Conservation (phyloP, 1,284 basidiomycete species). For the Ceratobasidium theobromae region DNA sequence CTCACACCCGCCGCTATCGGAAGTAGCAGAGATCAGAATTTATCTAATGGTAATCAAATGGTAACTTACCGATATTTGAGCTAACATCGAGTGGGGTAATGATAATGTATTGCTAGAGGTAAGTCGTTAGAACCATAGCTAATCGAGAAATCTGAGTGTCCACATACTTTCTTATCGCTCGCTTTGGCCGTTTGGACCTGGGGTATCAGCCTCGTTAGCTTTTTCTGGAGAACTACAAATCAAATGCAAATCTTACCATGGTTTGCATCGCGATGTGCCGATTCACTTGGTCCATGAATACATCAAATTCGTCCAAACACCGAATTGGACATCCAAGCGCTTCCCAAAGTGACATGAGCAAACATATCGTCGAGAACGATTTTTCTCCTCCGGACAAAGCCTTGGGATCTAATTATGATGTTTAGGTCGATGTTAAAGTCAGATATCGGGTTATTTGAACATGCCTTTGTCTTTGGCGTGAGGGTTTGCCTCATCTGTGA, state of each 20-base stretch:
- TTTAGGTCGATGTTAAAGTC: background rate
- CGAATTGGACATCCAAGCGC: conserved; percentile 91
- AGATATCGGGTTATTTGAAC: background rate
- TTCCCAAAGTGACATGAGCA: conserved; percentile 93
- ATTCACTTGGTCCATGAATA: conserved; percentile 96
- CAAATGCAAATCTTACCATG: conserved; percentile 61
- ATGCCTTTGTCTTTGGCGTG: conserved; percentile 28
- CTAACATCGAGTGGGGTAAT: conserved; percentile 68
- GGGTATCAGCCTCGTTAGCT: conserved; percentile 10
- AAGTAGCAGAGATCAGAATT: conserved; percentile 32
- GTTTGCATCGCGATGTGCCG: conserved; percentile 88
- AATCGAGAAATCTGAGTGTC: too few relatives aligned
- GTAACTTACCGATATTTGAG: conserved; percentile 4
- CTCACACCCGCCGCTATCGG: conserved; percentile 56
- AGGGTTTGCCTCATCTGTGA: conserved; percentile 37
- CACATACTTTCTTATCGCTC: conserved; percentile 60
- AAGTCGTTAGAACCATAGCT: background rate
- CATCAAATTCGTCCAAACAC: conserved; percentile 90
- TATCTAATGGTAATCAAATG: background rate
- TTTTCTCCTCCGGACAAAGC: conserved; percentile 83
- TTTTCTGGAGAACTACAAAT: conserved; percentile 28
- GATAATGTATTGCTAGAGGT: conserved; percentile 76
- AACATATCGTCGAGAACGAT: conserved; percentile 93
- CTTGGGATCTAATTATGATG: conserved; percentile 59
- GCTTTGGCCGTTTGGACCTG: conserved; percentile 84